Percentiles rank a stretch among this genome's conserved stretches.
Evolutionary conservation across 2,329 filamentous ascomycete genomes (phyloP).

Genomic region (Teratosphaeria epicoccoides): DNA sequence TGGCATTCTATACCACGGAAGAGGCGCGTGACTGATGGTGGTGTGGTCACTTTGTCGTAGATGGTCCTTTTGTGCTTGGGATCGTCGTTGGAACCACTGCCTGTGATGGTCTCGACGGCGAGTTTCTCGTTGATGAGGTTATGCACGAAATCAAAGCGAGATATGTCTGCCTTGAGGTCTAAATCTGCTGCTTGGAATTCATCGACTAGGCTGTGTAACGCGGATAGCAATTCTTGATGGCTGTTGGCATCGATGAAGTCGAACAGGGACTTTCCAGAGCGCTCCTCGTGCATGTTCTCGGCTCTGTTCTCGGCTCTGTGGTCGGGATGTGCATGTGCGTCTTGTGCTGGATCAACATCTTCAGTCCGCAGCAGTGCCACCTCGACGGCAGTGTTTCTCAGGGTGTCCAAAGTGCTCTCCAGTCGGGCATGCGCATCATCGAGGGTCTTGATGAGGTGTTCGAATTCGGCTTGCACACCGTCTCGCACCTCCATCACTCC

Average conservation of each 20-base stretch:
- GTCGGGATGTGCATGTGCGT: not conserved
- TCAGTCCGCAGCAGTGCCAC: slow-evolving; percentile 47
- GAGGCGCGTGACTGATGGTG: slow-evolving; percentile 32
- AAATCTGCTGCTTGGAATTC: slow-evolving; percentile 60
- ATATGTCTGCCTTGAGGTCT: slow-evolving; percentile 41
- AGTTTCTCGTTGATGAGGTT: slow-evolving; percentile 38
- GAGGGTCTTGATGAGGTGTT: slow-evolving; percentile 34
- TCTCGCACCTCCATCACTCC: slow-evolving; percentile 33
- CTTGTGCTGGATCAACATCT: slow-evolving; percentile 8
- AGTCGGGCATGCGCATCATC: slow-evolving; percentile 57
- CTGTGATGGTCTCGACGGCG: not conserved
- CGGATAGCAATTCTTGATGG: slow-evolving; percentile 54
- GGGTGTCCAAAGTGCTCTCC: slow-evolving; percentile 53
- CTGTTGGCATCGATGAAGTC: slow-evolving; percentile 68
- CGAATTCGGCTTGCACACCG: slow-evolving; percentile 35
- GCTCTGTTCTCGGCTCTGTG: slow-evolving; percentile 31
- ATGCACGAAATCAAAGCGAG: slow-evolving; percentile 65
- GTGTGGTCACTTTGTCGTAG: slow-evolving; percentile 16
- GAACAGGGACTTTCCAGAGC: slow-evolving; percentile 47
- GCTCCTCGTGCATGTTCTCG: slow-evolving; percentile 3
- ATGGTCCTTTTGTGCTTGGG: slow-evolving; percentile 22
- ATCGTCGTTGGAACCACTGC: slow-evolving; percentile 1
- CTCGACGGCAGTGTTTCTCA: slow-evolving; percentile 56
- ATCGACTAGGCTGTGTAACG: slow-evolving; percentile 60
- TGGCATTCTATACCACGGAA: slow-evolving; percentile 54